phyloP scores from a whole-genome alignment of 2,329 filamentous ascomycete genomes.

The Xenoacremonium recifei region DNA sequence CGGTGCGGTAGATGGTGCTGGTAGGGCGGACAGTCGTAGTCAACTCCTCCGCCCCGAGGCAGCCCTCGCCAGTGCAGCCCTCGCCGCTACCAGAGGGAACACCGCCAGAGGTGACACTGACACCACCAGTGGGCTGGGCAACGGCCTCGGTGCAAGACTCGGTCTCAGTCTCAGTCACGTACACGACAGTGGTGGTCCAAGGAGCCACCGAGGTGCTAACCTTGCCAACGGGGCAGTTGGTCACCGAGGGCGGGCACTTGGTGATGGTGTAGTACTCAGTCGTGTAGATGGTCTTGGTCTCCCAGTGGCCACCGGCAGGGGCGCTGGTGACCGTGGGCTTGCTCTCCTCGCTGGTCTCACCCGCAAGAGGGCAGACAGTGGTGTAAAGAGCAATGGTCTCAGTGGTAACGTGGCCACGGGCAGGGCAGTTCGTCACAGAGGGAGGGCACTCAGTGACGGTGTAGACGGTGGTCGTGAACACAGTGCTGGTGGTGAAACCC shows the following conservation, averaged over 20 bases:
- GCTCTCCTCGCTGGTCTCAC: conserved; percentile 6
- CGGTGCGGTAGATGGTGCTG: conserved; percentile 12
- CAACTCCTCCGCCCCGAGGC: conserved; percentile 5
- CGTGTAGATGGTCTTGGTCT: conserved; percentile 46
- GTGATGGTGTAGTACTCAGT: conserved; percentile 55
- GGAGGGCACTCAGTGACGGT: conserved; percentile 57
- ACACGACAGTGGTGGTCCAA: conserved; percentile 16
- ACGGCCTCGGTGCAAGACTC: conserved; percentile 9
- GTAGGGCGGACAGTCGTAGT: conserved; percentile 10
- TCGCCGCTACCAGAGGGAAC: neutral
- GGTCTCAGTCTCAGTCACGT: conserved; percentile 16
- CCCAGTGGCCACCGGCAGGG: conserved; percentile 14
- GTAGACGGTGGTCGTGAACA: conserved; percentile 42
- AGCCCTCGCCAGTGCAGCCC: neutral
- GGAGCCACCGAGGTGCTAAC: conserved; percentile 26
- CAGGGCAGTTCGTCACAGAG: conserved; percentile 37
- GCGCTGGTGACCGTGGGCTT: conserved; percentile 18
- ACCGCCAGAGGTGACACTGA: neutral
- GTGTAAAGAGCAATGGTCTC: conserved; percentile 42
- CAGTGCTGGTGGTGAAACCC: conserved; percentile 30
- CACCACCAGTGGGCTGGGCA: neutral
- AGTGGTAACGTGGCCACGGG: conserved; percentile 34
- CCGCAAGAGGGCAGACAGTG: conserved; percentile 41
- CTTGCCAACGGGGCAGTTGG: conserved; percentile 44
- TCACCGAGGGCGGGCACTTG: conserved; percentile 49